Base-by-base conservation (phyloP, 2,329 filamentous ascomycete species). In the Diaporthe ampelina region DNA sequence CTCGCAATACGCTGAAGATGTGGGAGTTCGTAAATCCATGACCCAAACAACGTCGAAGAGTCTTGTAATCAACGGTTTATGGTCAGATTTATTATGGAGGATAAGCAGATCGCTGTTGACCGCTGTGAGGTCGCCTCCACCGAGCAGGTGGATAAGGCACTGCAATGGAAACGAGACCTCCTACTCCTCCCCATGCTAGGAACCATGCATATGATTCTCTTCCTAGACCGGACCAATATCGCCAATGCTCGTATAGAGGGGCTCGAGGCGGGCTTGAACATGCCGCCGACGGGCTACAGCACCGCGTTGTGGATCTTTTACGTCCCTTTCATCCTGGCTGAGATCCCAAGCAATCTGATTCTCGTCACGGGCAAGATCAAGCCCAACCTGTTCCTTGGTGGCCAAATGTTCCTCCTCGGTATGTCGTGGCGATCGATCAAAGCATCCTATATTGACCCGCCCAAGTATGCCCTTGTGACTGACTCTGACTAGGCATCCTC, bases 301-400 rank as follows among this genome's bases (percentile, higher is more conserved):
- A 80, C 83, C 43, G 82, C 83, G 1, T 77, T 87, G 2, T 83
- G 83, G 72, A 82, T 86, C 13, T 86, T 86, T 74, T 87, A 86
- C 73, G 80, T 86, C 19, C 84, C 85, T 1, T 87, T 87, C 77
- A 82, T 86, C 10, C 76, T 86, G 15, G 82, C 82, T 37, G 85
- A 87, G 76, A 80, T 88, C 5, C 86, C 86, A 7, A 84, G 83
- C 76, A 88, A 88, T 76, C 74, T 88, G 21, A 74, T 88, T 10
- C 78, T 88, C 74, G 85, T 84, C 52, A 74, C 77, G 70, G 78
- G 78, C 73, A 83, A 80, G 68, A 78, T 87, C 19, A 79, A 81
- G 10, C 86, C 85, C 1, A 83, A 83, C 2, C 63, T 78, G 26
- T 81, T 79, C 52, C 78, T 87, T 5, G 83, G 84, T 70, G 79